Conservation (phyloP, 176 grass and related monocot genomes). For the Aegilops sharonensis region DNA sequence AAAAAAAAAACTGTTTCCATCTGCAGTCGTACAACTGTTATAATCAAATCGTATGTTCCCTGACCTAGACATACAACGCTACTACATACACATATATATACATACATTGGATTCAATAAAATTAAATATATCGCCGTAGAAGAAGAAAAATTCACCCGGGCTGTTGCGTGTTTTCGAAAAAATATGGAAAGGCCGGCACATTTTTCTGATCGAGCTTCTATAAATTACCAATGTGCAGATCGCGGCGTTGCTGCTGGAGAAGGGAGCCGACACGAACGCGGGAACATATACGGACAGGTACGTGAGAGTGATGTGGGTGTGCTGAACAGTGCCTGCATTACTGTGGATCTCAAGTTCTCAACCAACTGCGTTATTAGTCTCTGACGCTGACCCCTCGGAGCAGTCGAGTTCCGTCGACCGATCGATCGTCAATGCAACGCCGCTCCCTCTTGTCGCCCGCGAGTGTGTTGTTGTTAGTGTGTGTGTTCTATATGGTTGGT, state of each 20-base stretch:
- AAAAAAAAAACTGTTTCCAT: neutral
- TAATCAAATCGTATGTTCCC: too few species aligned
- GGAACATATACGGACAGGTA: slow-evolving; percentile 76
- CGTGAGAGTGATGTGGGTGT: neutral
- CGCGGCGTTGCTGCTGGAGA: slow-evolving; percentile 56
- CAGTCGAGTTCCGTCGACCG: neutral
- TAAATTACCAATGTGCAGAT: neutral
- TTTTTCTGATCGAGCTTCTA: too few species aligned
- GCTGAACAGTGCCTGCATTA: neutral
- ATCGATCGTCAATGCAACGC: neutral
- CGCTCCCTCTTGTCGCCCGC: neutral
- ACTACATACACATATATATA: too few species aligned
- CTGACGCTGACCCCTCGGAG: neutral
- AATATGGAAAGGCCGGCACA: too few species aligned
- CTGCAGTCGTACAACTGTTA: too few species aligned
- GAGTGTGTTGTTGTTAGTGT: neutral
- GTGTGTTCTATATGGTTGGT: too few species aligned
- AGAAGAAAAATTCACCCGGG: too few species aligned
- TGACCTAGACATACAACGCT: too few species aligned
- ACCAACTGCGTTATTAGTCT: neutral
- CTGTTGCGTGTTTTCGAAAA: slow-evolving; percentile 13
- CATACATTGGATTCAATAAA: too few species aligned
- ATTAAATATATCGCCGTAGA: too few species aligned
- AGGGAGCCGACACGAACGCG: slow-evolving; percentile 61
- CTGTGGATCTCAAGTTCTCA: neutral